Conservation (phyloP, 495 filamentous ascomycete species). For the Bathelium albidoporum region DNA sequence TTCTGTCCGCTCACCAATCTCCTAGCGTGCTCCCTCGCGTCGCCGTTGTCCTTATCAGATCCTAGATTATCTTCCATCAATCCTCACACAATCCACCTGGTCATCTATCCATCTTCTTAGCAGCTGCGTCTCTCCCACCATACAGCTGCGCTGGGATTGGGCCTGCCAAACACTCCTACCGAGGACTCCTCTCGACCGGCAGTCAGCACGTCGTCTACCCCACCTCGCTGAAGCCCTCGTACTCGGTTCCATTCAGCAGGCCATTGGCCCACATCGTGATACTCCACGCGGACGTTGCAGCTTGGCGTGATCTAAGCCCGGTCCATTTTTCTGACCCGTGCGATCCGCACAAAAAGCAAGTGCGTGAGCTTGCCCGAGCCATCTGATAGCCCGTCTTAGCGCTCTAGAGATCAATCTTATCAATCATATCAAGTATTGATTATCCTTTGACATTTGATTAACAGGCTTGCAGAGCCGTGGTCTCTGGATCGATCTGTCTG, state of each 20-base stretch:
- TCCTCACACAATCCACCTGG: neutral
- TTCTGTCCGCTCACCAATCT: neutral
- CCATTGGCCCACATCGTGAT: neutral
- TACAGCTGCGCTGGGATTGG: neutral
- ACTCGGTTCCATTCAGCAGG: neutral
- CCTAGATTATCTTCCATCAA: constrained; percentile 2
- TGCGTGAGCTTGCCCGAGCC: neutral
- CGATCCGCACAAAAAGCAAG: neutral
- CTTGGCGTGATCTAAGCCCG: neutral
- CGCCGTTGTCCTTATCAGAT: constrained; percentile 1
- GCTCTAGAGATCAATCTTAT: constrained; percentile 12
- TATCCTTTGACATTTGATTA: neutral
- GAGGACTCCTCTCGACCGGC: neutral
- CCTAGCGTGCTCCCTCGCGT: neutral
- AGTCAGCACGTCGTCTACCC: neutral
- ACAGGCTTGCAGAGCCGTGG: neutral
- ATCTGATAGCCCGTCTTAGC: neutral
- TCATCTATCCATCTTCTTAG: neutral
- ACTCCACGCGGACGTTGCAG: neutral
- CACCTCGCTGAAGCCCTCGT: neutral
- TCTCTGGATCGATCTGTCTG: neutral
- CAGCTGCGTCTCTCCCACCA: neutral
- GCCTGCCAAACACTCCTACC: neutral
- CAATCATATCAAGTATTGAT: constrained; percentile 9
- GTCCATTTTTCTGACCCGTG: neutral